Conservation (phyloP, 805 yeast genomes). For the Monosporozyma aquatica region DNA sequence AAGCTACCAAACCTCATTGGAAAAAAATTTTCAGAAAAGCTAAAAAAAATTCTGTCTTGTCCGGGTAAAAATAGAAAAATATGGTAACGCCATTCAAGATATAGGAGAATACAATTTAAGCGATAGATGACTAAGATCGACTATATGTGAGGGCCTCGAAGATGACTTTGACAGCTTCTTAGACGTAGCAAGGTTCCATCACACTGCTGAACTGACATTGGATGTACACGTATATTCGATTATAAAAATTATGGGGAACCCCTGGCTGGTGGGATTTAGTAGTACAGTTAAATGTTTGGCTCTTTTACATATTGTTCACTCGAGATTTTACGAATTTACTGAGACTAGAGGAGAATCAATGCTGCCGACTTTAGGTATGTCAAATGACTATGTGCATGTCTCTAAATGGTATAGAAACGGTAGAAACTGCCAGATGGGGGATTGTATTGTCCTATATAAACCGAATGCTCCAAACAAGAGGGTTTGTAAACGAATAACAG, state of each 20-base stretch:
- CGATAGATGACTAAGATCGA: no score
- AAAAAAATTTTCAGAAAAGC: no score
- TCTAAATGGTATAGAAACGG: constrained; percentile 56
- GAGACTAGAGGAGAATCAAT: constrained; percentile 89
- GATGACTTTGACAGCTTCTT: no score
- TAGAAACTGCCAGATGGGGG: constrained; percentile 65
- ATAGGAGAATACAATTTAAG: no score
- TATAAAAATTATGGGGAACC: background rate
- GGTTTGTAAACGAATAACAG: constrained; percentile 88
- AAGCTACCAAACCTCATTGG: no score
- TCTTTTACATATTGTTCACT: constrained; percentile 55
- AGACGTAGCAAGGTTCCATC: no score
- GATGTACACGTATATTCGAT: no score
- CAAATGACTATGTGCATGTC: constrained; percentile 72
- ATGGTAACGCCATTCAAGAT: no score
- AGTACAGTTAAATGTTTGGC: constrained; percentile 33
- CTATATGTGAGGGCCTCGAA: no score
- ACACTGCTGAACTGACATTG: no score
- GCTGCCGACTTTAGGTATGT: constrained; percentile 78
- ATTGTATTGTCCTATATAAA: constrained; percentile 75
- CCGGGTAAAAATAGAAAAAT: no score
- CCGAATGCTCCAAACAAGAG: constrained; percentile 82
- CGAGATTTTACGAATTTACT: constrained; percentile 61
- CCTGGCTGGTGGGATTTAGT: background rate
- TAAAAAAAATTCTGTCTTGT: no score